Percentiles rank a stretch among this genome's conserved stretches.
These are phyloP conservation scores for Graphium sp. DNA, from an alignment of 2,329 filamentous ascomycete species.

Conservation along the genomic window DNA sequence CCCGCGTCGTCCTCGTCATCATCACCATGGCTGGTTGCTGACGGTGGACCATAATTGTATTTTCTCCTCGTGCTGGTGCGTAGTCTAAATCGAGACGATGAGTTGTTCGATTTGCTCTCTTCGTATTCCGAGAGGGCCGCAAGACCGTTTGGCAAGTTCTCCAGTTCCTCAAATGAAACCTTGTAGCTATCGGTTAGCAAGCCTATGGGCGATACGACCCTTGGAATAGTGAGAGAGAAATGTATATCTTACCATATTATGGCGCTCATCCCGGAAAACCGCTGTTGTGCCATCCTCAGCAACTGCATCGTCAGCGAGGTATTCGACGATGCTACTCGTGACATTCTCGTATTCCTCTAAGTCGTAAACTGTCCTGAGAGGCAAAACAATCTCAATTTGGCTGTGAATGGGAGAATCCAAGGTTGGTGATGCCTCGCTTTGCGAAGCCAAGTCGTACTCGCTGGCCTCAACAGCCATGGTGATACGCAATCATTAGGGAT, in stretches of 20 bases:
- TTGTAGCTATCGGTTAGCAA: conserved; percentile 7
- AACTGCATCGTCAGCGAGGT: conserved; percentile 14
- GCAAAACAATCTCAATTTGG: conserved; percentile 6
- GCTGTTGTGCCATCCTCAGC: conserved; percentile 15
- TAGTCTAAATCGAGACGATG: not conserved
- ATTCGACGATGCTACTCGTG: conserved; percentile 19
- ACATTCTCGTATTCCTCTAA: conserved; percentile 12
- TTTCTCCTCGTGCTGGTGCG: not conserved
- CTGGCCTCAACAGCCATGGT: too few relatives aligned
- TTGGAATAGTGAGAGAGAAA: not conserved
- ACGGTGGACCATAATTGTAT: not conserved
- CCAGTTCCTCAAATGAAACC: conserved; percentile 14
- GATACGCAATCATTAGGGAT: too few relatives aligned
- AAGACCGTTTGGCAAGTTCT: conserved; percentile 15
- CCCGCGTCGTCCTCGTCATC: not conserved
- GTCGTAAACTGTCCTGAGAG: conserved; percentile 1
- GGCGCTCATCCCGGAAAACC: conserved; percentile 27
- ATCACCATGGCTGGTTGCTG: not conserved
- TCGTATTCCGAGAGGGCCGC: conserved; percentile 10
- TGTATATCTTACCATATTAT: conserved; percentile 22
- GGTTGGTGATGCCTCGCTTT: not conserved
- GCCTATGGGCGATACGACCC: conserved; percentile 8
- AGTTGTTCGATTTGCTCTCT: not conserved
- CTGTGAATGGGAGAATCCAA: not conserved
- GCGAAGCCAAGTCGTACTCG: conserved; percentile 4